These are phyloP conservation scores for Phyllosticta ampelicida DNA, from an alignment of 2,329 filamentous ascomycete species.

Conservation along the genomic window DNA sequence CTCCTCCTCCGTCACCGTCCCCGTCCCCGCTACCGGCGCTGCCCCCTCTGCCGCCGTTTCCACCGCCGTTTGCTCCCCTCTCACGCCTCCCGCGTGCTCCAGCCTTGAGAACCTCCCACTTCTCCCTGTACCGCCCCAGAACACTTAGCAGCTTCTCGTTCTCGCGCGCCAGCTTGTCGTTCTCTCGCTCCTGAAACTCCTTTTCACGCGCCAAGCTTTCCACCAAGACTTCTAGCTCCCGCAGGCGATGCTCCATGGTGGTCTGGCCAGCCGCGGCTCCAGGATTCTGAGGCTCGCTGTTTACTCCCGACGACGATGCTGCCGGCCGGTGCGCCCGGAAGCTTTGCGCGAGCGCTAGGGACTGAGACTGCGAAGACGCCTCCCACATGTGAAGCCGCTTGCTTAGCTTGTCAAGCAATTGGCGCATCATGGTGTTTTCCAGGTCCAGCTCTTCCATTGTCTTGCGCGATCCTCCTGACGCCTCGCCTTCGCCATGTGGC, in stretches of 20 bases:
- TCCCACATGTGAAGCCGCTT: constrained; percentile 89
- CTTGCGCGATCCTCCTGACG: constrained; percentile 39
- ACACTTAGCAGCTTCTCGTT: constrained; percentile 49
- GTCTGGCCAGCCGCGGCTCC: constrained; percentile 4
- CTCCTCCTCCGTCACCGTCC: not conserved
- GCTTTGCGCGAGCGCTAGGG: constrained; percentile 77
- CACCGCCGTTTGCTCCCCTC: constrained; percentile 1
- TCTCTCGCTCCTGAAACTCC: constrained; percentile 48
- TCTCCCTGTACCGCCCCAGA: constrained; percentile 48
- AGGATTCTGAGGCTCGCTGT: constrained; percentile 4
- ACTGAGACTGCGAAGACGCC: constrained; percentile 77
- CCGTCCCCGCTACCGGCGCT: too few relatives aligned
- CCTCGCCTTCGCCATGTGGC: constrained; percentile 1
- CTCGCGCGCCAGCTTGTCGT: constrained; percentile 51
- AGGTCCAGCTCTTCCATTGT: constrained; percentile 79
- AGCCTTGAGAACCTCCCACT: constrained; percentile 60
- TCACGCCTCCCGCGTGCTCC: constrained; percentile 37
- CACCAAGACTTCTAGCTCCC: constrained; percentile 56
- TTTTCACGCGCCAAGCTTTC: constrained; percentile 47
- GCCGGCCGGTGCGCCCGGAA: constrained; percentile 31
- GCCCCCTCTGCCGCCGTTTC: not conserved
- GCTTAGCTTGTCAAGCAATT: constrained; percentile 74
- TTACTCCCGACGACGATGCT: constrained; percentile 17
- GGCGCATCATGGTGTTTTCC: constrained; percentile 78
- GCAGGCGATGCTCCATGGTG: constrained; percentile 9